A percentile compares a stretch with the other conserved stretches of the same genome.
Conservation (phyloP, 164 flowering plant species). For the Magnolia changhungtana region DNA sequence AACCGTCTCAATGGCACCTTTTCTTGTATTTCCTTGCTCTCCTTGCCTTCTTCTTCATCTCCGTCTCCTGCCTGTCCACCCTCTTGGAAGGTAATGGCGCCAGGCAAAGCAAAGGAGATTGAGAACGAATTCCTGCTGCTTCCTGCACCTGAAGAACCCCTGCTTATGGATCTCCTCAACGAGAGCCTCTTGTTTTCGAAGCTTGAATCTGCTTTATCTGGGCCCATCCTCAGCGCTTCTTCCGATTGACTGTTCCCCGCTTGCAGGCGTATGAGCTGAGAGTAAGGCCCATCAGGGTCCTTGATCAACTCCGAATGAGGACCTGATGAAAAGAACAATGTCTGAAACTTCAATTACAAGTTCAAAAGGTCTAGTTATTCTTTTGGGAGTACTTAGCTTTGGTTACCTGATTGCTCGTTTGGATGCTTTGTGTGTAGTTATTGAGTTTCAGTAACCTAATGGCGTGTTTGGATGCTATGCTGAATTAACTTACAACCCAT, state of each 20-base stretch:
- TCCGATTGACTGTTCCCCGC: conserved; percentile 30
- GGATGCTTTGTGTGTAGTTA: too few species aligned
- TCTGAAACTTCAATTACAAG: neutral
- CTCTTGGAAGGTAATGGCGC: conserved; percentile 17
- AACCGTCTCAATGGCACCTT: conserved; percentile 39
- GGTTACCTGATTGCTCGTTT: neutral
- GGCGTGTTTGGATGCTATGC: too few species aligned
- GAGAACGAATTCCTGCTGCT: conserved; percentile 24
- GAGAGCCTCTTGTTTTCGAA: conserved; percentile 25
- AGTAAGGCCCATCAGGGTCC: conserved; percentile 59
- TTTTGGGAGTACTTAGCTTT: neutral
- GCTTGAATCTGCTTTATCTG: neutral
- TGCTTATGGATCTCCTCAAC: conserved; percentile 31
- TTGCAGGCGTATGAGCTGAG: conserved; percentile 56
- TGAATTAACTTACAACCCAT: too few species aligned
- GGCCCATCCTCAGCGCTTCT: conserved; percentile 7
- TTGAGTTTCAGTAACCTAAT: too few species aligned
- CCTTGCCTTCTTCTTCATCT: conserved; percentile 3
- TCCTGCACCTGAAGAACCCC: conserved; percentile 31
- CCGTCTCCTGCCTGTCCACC: conserved; percentile 12
- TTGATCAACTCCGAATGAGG: conserved; percentile 53
- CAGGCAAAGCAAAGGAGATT: conserved; percentile 23
- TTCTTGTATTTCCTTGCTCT: conserved; percentile 6
- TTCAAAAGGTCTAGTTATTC: neutral
- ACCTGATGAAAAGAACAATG: conserved; percentile 29